These are phyloP conservation scores for Pythium phragmiticola DNA, from an alignment of 352 stramenopile genomes.

Conservation along the genomic window DNA sequence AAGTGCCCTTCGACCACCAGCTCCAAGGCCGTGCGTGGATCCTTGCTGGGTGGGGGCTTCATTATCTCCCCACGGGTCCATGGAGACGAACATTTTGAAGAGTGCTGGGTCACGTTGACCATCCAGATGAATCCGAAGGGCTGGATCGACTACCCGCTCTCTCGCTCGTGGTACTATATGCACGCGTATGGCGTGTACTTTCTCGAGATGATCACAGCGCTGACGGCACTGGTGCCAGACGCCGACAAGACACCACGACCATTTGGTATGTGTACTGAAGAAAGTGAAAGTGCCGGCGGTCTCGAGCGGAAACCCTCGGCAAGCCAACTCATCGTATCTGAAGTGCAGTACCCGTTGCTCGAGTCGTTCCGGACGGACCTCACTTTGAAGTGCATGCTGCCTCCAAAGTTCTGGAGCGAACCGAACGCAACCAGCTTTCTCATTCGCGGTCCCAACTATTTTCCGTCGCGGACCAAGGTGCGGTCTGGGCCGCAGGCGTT, in stretches of 20 bases:
- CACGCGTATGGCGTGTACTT: conserved; percentile 74
- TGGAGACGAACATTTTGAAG: conserved; percentile 58
- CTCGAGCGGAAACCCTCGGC: conserved; percentile 14
- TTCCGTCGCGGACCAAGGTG: conserved; percentile 58
- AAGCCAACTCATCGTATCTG: conserved; percentile 51
- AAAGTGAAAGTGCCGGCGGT: background rate
- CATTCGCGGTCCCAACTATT: conserved; percentile 65
- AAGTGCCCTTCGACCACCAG: conserved; percentile 37
- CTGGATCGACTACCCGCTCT: conserved; percentile 59
- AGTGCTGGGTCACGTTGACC: conserved; percentile 79
- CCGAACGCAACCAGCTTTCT: conserved; percentile 60
- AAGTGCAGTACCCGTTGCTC: conserved; percentile 56
- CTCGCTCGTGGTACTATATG: conserved; percentile 71
- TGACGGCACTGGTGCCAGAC: conserved; percentile 11
- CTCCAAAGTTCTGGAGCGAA: conserved; percentile 85
- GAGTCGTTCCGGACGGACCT: conserved; percentile 69
- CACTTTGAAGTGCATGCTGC: conserved; percentile 44
- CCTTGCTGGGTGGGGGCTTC: conserved; percentile 75
- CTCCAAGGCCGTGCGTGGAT: conserved; percentile 44
- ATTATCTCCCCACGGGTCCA: conserved; percentile 50
- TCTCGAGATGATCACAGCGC: conserved; percentile 74
- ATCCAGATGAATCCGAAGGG: conserved; percentile 83
- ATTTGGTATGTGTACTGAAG: conserved; percentile 1
- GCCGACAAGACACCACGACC: conserved; percentile 20
- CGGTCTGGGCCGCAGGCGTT: conserved; percentile 57